Evolutionary conservation across 345 rosid genomes (phyloP), one percentile per base, ranked within the genome.

Genomic region (Aurinia saxatilis): DNA sequence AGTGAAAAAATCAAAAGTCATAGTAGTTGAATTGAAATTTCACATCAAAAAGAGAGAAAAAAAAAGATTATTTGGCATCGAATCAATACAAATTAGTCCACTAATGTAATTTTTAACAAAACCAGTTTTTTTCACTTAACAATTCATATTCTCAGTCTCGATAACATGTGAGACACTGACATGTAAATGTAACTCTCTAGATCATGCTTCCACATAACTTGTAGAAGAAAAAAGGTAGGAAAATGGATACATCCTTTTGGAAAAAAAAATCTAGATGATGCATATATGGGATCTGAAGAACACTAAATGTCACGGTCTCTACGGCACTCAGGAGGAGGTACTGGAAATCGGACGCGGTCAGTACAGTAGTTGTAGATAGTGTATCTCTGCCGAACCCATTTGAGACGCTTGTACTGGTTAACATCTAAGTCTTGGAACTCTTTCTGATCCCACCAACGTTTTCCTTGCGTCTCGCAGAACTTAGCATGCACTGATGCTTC

Each of bases 391-490:
- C 83, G 86, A 6, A 85, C 82, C 88, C 91, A 81, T 1, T 45
- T 50, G 39, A 85, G 75, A 27, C 86, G 78, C 50, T 80, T 64
- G 70, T 73, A 83, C 14, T 81, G 91, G 2, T 47, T 46, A 33
- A 62, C 70, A 4, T 85, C 84, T 10, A 85, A 83, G 60, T 82
- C 91, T 10, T 57, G 81, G 48, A 82, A 85, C 64, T 79, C 84
- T 36, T 75, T 83, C 60, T 83, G 81, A 56, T 85, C 92, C 89
- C 91, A 85, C 88, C 91, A 85, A 2, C 84, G 60, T 45, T 69
- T 76, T 8, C 86, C 92, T 40, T 83, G 92, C 0, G 92, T 83
- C 57, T 81, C 85, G 5, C 97, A 90, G 77, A 72, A 90, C 70
- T 81, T 85, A 41, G 84, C 82, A 21, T 83, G 51, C 38, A 83